A percentile compares a stretch with the other conserved stretches of the same genome.
Evolutionary conservation across 1,284 basidiomycete species (phyloP).

Genomic region (Moesziomyces parantarcticus): DNA sequence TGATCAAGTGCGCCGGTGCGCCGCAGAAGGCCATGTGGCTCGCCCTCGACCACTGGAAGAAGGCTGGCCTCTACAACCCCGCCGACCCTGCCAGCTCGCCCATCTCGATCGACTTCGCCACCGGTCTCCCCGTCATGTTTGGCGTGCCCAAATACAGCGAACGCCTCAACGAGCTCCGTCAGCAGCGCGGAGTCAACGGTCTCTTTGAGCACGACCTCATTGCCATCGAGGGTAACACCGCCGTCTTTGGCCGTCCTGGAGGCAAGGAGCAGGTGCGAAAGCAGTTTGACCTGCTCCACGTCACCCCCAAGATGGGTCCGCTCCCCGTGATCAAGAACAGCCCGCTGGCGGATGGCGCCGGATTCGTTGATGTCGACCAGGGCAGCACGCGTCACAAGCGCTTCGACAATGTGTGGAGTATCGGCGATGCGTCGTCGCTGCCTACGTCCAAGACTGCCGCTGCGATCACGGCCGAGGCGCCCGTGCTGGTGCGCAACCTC

Average conservation of each 20-base stretch:
- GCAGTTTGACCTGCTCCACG: slow-evolving; percentile 87
- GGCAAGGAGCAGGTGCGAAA: slow-evolving; percentile 71
- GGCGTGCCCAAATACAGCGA: slow-evolving; percentile 85
- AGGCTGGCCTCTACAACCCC: slow-evolving; percentile 49
- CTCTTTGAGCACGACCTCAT: slow-evolving; percentile 86
- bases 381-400: slow-evolving; percentile 85
- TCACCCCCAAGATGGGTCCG: slow-evolving; percentile 89
- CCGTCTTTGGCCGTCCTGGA: slow-evolving; percentile 75
- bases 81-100: slow-evolving; percentile 69
- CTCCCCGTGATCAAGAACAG: slow-evolving; percentile 79
- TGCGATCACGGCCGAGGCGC: slow-evolving; percentile 89
- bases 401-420: slow-evolving; percentile 82
- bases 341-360: slow-evolving; percentile 73
- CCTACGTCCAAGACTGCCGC: slow-evolving; percentile 97
- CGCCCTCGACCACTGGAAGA: slow-evolving; percentile 62
- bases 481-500: slow-evolving; percentile 91
- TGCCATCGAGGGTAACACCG: slow-evolving; percentile 76
- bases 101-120: slow-evolving; percentile 81
- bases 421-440: slow-evolving; percentile 89
- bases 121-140: slow-evolving; percentile 92
- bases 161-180: slow-evolving; percentile 80
- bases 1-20: slow-evolving; percentile 93
- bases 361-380: slow-evolving; percentile 79
- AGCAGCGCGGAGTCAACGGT: slow-evolving; percentile 81
- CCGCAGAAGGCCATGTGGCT: slow-evolving; percentile 69